A percentile compares a stretch with the other conserved stretches of the same genome.
Conservation (phyloP, 208 protist genomes). For the Blastocrithidia nonstop region DNA sequence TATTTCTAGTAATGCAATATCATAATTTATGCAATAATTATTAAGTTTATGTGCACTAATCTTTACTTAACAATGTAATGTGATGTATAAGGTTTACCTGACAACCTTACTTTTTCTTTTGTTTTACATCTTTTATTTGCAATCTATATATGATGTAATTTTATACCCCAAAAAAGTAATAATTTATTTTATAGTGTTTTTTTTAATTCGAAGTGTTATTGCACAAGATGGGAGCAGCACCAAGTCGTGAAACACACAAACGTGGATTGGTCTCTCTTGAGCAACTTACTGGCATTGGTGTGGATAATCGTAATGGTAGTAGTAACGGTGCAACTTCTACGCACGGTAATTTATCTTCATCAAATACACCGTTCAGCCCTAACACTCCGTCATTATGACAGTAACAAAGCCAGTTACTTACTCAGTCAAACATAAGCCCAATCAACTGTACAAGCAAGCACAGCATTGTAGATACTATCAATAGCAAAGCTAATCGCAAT, state of each 20-base stretch:
- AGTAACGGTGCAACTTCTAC: no score
- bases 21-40: neutral
- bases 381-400: no score
- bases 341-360: no score
- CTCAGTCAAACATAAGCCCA: no score
- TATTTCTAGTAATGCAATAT: neutral
- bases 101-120: constrained; percentile 2
- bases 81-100: no score
- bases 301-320: no score
- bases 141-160: neutral
- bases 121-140: constrained; percentile 1
- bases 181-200: neutral
- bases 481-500: constrained; percentile 1
- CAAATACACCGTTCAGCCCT: no score
- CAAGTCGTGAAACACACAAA: constrained; percentile 51
- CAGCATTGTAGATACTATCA: neutral
- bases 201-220: neutral
- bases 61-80: no score
- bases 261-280: constrained; percentile 35
- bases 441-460: no score
- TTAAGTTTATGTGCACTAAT: no score
- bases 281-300: constrained; percentile 4
- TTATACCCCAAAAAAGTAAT: neutral
- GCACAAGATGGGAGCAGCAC: constrained; percentile 43
- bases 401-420: no score